Percentiles rank a stretch among this genome's conserved stretches.
Conservation (phyloP, 768 basidiomycete species). For the Postia placenta region DNA sequence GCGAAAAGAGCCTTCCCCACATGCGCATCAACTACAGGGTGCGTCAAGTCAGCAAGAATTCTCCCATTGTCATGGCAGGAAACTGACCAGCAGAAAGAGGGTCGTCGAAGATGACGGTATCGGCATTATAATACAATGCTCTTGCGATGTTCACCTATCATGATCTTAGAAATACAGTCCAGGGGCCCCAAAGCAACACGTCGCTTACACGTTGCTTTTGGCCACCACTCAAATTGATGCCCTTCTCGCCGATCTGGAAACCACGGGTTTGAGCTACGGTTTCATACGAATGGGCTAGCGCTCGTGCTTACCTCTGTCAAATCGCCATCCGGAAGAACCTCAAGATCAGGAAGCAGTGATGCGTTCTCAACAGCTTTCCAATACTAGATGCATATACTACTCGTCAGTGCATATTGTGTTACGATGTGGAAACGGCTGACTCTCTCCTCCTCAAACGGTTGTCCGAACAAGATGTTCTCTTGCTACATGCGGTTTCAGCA, state of each 20-base stretch:
- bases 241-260: constrained; percentile 62
- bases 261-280: not conserved
- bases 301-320: constrained; percentile 50
- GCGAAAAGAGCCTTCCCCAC: constrained; percentile 67
- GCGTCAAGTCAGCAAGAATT: no score
- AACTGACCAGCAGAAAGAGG: constrained; percentile 53
- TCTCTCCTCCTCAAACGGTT: constrained; percentile 50
- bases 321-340: constrained; percentile 64
- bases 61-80: not conserved
- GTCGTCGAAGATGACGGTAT: constrained; percentile 58
- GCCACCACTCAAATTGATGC: constrained; percentile 61
- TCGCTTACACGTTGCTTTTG: constrained; percentile 52
- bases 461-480: constrained; percentile 66
- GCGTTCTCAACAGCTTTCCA: constrained; percentile 57
- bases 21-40: constrained; percentile 61
- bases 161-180: not conserved
- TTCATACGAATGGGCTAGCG: not conserved
- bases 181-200: no score
- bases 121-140: constrained; percentile 60
- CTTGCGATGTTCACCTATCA: constrained; percentile 60
- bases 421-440: constrained; percentile 6
- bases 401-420: not conserved
- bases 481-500: not conserved
- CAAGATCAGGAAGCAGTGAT: constrained; percentile 56
- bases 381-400: constrained; percentile 32